Evolutionary conservation across 495 filamentous ascomycete genomes (phyloP).

Genomic region (Penicillium coprophilum): DNA sequence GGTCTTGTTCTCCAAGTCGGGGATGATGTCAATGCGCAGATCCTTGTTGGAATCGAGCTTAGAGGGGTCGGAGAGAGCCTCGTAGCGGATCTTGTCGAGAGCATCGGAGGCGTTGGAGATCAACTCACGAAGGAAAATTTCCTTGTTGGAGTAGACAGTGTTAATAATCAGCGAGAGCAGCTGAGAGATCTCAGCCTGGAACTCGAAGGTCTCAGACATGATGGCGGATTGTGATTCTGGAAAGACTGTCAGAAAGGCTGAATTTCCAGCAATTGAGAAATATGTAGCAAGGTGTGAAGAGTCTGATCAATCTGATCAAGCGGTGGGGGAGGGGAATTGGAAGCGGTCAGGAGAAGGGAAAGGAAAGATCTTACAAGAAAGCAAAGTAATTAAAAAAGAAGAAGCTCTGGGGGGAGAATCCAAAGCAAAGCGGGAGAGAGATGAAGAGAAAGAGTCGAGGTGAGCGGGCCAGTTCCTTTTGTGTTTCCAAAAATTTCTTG

Average conservation of each 20-base stretch:
- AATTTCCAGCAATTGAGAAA: conserved; percentile 5
- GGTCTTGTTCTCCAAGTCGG: conserved; percentile 94
- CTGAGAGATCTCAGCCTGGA: conserved; percentile 99
- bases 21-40: conserved; percentile 96
- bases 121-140: conserved; percentile 97
- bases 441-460: conserved; percentile 13
- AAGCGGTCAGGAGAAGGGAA: conserved; percentile 4
- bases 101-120: conserved; percentile 98
- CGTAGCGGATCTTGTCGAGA: conserved; percentile 99
- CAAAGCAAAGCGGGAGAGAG: conserved; percentile 25
- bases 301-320: conserved; percentile 5
- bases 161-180: conserved; percentile 99
- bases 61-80: conserved; percentile 92
- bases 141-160: conserved; percentile 99
- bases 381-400: conserved; percentile 17
- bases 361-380: conserved; percentile 12
- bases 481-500: conserved; percentile 37
- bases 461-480: conserved; percentile 31
- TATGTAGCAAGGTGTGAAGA: conserved; percentile 7
- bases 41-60: conserved; percentile 97
- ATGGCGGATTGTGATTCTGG: conserved; percentile 41
- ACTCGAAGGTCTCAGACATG: conserved; percentile 97
- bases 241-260: conserved; percentile 6
- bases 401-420: conserved; percentile 24
- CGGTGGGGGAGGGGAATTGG: conserved; percentile 5